A percentile compares a stretch with the other conserved stretches of the same genome.
Evolutionary conservation across 148 eudicot genomes (phyloP).

Genomic region (Chenopodium formosanum): DNA sequence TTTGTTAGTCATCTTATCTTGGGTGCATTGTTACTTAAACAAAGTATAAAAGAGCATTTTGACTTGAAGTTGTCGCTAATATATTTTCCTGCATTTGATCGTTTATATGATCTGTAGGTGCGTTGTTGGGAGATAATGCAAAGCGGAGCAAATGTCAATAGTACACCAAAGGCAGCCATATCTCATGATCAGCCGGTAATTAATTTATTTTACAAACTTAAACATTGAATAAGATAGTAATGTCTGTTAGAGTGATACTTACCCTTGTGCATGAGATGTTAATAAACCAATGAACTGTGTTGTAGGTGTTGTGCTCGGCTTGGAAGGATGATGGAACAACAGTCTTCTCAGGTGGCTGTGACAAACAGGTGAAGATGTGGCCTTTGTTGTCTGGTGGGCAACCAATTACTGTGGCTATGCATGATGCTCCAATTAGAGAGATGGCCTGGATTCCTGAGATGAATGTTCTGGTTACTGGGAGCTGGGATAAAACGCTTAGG

Average conservation of each 20-base stretch:
- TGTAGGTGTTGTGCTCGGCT: constrained; percentile 84
- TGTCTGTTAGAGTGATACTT: background rate
- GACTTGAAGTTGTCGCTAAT: background rate
- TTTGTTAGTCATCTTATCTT: background rate
- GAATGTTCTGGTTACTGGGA: constrained; percentile 74
- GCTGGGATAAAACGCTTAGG: constrained; percentile 95
- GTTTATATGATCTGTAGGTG: constrained; percentile 39
- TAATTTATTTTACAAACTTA: background rate
- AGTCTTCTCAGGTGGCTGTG: constrained; percentile 95
- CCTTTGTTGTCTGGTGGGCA: constrained; percentile 70
- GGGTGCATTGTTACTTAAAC: background rate
- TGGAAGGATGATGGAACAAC: constrained; percentile 98
- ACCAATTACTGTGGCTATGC: constrained; percentile 82
- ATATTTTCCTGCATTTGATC: background rate
- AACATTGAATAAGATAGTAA: background rate
- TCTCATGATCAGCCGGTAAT: constrained; percentile 88
- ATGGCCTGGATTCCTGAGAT: constrained; percentile 97
- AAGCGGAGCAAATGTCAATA: constrained; percentile 50
- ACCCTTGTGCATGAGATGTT: constrained; percentile 2
- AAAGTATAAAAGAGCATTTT: background rate
- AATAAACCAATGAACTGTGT: background rate
- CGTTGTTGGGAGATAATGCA: constrained; percentile 85
- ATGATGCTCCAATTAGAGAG: constrained; percentile 88
- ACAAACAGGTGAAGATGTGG: constrained; percentile 99
- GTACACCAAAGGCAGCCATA: constrained; percentile 70